Evolutionary conservation across 805 yeast species (phyloP).

Genomic region (Suhomyces pyralidae): DNA sequence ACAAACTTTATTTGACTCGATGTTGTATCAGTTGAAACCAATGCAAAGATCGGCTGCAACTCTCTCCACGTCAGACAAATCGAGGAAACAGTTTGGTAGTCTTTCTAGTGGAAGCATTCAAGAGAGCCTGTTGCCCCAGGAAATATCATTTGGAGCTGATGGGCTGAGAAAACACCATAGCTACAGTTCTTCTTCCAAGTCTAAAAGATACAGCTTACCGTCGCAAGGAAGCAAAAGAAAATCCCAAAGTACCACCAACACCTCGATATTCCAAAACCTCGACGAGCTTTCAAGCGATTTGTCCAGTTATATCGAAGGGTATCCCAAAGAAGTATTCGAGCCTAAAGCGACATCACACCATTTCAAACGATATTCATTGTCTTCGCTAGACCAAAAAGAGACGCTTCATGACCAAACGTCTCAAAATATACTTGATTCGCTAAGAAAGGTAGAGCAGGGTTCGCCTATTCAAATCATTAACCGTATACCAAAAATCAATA

Average conservation of each 20-base stretch:
- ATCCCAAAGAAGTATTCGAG: neutral
- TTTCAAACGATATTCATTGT: conserved; percentile 5
- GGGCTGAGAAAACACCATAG: neutral
- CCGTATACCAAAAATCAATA: neutral
- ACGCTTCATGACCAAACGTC: neutral
- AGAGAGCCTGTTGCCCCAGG: neutral
- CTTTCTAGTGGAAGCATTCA: neutral
- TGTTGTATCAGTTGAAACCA: conserved; percentile 28
- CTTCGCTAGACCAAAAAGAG: conserved; percentile 2
- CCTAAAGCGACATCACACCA: too few relatives aligned
- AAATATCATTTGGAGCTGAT: neutral
- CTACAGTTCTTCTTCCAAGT: conserved; percentile 1
- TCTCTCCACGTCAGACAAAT: conserved; percentile 20
- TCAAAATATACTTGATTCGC: conserved; percentile 7
- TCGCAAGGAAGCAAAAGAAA: conserved; percentile 10
- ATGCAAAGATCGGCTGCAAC: conserved; percentile 31
- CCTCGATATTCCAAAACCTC: conserved; percentile 25
- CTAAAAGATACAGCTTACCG: conserved; percentile 9
- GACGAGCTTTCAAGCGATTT: conserved; percentile 28
- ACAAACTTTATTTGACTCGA: conserved; percentile 12
- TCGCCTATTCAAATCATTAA: conserved; percentile 1
- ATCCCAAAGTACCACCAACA: conserved; percentile 23
- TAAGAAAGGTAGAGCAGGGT: neutral
- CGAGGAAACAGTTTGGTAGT: neutral
- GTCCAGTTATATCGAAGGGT: conserved; percentile 13